Evolutionary conservation across 2,329 filamentous ascomycete genomes (phyloP), one percentile per base, ranked within the genome.

Genomic region (Aspergillus ibericus): DNA sequence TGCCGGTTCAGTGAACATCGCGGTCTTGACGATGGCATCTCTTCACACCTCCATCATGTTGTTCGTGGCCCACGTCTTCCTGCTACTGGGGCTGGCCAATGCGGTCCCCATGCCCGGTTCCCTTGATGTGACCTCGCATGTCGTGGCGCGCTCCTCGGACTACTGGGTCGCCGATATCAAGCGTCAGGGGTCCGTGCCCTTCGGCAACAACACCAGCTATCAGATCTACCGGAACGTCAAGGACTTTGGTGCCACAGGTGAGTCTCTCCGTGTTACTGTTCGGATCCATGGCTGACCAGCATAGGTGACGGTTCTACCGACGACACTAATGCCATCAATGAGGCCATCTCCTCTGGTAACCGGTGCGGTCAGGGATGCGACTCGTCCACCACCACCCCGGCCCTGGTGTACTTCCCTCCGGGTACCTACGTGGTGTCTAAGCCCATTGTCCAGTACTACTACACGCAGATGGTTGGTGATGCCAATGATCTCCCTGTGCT

Each of bases 391-490:
- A 84, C 85, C n/a, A 86, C 87, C 1, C 93, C 93, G 0, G 93
- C 91, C 25, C 80, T 98, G 13, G 86, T 98, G 54, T 98, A 96
- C 81, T 96, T 98, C 80, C 93, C 92, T 38, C 82, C 91, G 10
- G 93, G 93, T 64, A 96, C 87, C 57, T 98, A 97, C 71, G 70
- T 90, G 16, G 88, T 98, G 67, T 91, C 87, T 72, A 83, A 81
- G 69, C 91, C 93, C 20, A 85, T 98, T 65, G 78, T 92, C 53
- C 89, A 92, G 73, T 89, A 88, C 76, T 98, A 98, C 82, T 96
- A 96, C 80, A 96, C 93, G 9, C 92, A 97, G 74, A 85, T 98
- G 61, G 82, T 97, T 35, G 93, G 93, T 58, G 92, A 98, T 78
- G 87, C 88, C 50, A 71, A 85, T 68, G 81, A 84, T 62, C 76